Conservation (phyloP, 768 basidiomycete species). For the Phlegmacium glaucopus region DNA sequence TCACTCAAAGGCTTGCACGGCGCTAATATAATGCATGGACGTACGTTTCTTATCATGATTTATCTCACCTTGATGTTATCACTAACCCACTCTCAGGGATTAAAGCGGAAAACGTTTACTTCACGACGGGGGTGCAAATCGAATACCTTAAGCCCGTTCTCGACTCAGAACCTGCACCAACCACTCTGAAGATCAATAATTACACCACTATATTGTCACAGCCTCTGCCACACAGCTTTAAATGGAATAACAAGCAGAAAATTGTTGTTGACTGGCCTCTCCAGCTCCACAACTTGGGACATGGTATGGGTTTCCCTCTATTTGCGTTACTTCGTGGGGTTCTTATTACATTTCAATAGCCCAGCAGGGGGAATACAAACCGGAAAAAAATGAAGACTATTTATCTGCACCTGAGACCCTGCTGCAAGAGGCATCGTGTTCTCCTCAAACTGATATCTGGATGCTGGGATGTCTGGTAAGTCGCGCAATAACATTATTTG, state of each 20-base stretch:
- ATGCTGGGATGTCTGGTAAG: conserved; percentile 12
- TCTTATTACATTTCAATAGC: conserved; percentile 1
- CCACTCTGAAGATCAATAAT: conserved; percentile 1
- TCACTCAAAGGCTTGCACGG: conserved; percentile 3
- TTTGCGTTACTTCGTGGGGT: conserved; percentile 5
- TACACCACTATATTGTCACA: conserved; percentile 9
- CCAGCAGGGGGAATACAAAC: no score
- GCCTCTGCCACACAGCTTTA: conserved; percentile 7
- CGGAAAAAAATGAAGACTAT: conserved; percentile 7
- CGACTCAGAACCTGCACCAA: conserved; percentile 7
- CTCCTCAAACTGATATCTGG: conserved; percentile 16
- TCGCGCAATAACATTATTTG: no score
- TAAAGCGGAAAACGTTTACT: conserved; percentile 10
- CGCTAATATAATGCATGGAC: conserved; percentile 15
- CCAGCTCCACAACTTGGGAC: conserved; percentile 7
- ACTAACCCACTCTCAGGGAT: neutral
- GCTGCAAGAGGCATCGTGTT: conserved; percentile 6
- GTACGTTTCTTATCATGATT: neutral
- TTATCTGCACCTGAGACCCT: conserved; percentile 13
- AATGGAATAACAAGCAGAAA: conserved; percentile 9
- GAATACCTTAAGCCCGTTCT: conserved; percentile 4
- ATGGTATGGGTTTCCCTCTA: no score
- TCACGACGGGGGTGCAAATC: neutral
- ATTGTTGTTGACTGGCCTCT: conserved; percentile 13
- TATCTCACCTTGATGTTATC: neutral